A percentile compares a stretch with the other conserved stretches of the same genome.
Evolutionary conservation across 805 yeast species (phyloP).

Genomic region (Yarrowia sp.): DNA sequence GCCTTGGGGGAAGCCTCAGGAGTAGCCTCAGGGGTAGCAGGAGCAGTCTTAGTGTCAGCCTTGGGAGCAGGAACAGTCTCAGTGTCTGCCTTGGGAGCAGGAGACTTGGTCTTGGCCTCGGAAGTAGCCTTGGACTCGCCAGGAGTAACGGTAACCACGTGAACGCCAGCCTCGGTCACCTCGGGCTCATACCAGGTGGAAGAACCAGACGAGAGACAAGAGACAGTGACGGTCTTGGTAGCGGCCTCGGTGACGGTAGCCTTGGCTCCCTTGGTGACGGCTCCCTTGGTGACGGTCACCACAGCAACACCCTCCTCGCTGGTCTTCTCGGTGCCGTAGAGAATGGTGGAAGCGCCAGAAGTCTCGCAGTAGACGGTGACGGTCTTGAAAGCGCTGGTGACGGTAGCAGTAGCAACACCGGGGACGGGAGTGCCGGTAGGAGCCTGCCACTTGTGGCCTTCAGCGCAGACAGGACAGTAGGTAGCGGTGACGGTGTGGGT

Average conservation of each 20-base stretch:
- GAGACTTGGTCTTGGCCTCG: too few relatives aligned
- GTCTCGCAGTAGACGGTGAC: constrained; percentile 16
- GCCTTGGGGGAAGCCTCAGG: neutral
- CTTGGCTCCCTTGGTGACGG: neutral
- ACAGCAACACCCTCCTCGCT: constrained; percentile 9
- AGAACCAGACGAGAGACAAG: neutral
- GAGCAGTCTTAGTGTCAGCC: neutral
- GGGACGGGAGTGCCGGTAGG: neutral
- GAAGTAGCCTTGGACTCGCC: neutral
- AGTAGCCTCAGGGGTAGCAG: neutral
- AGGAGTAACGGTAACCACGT: neutral
- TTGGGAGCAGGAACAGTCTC: neutral
- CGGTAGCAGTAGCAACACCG: constrained; percentile 4
- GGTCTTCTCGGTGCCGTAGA: neutral
- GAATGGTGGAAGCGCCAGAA: constrained; percentile 2
- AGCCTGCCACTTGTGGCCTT: neutral
- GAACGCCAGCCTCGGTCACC: neutral
- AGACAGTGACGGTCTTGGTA: neutral
- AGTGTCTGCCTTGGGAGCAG: constrained; percentile 1
- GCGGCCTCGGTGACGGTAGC: neutral
- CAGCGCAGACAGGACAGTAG: neutral
- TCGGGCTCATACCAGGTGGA: constrained; percentile 4
- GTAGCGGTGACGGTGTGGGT: constrained; percentile 15
- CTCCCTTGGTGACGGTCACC: neutral
- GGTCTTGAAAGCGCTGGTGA: constrained; percentile 17